A percentile compares a stretch with the other conserved stretches of the same genome.
Evolutionary conservation across 2,329 filamentous ascomycete genomes (phyloP).

Genomic region (Aspergillus sp.): DNA sequence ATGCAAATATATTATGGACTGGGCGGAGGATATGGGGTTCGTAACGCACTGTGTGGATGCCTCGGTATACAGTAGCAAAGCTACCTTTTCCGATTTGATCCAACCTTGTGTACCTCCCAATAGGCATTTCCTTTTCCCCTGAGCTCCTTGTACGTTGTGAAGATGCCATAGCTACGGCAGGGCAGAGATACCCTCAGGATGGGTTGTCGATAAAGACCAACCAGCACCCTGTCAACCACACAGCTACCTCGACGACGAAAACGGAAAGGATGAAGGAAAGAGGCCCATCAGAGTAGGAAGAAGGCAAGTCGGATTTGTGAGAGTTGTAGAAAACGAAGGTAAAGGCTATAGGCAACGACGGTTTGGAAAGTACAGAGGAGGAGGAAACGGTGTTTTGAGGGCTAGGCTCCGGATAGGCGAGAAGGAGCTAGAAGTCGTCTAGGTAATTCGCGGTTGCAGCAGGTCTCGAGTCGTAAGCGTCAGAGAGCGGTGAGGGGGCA

Average conservation of each 20-base stretch:
- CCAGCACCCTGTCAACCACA: constrained; percentile 36
- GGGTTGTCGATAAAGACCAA: constrained; percentile 20
- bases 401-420: background rate
- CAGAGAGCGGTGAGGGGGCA: constrained; percentile 29
- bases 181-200: constrained; percentile 25
- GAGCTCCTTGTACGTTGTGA: constrained; percentile 49
- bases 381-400: background rate
- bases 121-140: constrained; percentile 46
- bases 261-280: constrained; percentile 28
- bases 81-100: constrained; percentile 96
- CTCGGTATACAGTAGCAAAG: constrained; percentile 93
- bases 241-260: constrained; percentile 42
- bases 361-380: background rate
- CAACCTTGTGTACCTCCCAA: constrained; percentile 81
- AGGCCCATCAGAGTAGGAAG: constrained; percentile 41
- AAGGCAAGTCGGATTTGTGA: background rate
- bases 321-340: constrained; percentile 3
- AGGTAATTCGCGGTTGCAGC: background rate
- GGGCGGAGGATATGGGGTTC: background rate
- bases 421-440: background rate
- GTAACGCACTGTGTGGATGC: constrained; percentile 75
- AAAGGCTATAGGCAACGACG: constrained; percentile 3
- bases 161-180: constrained; percentile 47
- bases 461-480: background rate
- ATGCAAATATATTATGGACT: background rate